A percentile compares a stretch with the other conserved stretches of the same genome.
These are phyloP conservation scores for Protomyces inundatus DNA, from an alignment of 1,139 yeast genomes.

Conservation along the genomic window DNA sequence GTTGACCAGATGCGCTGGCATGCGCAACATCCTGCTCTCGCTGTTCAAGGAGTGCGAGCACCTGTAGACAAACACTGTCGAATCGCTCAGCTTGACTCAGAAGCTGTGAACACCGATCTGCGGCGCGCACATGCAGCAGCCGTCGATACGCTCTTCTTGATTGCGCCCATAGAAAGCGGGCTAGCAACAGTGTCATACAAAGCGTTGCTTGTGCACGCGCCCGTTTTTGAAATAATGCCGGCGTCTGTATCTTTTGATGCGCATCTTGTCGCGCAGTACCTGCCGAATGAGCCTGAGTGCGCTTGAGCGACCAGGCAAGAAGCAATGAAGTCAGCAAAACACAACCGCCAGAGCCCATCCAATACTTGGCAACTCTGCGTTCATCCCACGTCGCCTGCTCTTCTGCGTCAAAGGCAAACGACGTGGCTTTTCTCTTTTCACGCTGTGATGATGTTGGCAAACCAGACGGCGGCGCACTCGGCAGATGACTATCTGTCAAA, in stretches of 20 bases:
- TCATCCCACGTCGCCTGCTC: constrained; percentile 19
- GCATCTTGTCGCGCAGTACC: no score
- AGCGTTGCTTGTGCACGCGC: constrained; percentile 33
- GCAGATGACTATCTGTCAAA: constrained; percentile 38
- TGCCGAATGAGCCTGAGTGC: not conserved
- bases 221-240: constrained; percentile 1
- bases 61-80: constrained; percentile 35
- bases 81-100: constrained; percentile 36
- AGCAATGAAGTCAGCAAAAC: constrained; percentile 39
- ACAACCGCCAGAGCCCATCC: constrained; percentile 42
- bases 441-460: not conserved
- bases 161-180: constrained; percentile 32
- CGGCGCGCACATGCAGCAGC: constrained; percentile 37
- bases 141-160: constrained; percentile 32
- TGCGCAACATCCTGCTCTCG: not conserved
- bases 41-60: not conserved
- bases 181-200: constrained; percentile 30
- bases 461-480: not conserved
- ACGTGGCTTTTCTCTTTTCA: constrained; percentile 26
- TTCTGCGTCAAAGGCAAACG: not conserved
- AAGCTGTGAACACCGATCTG: constrained; percentile 37
- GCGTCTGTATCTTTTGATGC: constrained; percentile 11
- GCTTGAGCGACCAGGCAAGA: constrained; percentile 34
- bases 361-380: constrained; percentile 29
- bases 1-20: not conserved